Percentiles rank a stretch among this genome's conserved stretches.
Conservation (phyloP, 2,329 filamentous ascomycete species). For the Sclerotinia sclerotiorum region DNA sequence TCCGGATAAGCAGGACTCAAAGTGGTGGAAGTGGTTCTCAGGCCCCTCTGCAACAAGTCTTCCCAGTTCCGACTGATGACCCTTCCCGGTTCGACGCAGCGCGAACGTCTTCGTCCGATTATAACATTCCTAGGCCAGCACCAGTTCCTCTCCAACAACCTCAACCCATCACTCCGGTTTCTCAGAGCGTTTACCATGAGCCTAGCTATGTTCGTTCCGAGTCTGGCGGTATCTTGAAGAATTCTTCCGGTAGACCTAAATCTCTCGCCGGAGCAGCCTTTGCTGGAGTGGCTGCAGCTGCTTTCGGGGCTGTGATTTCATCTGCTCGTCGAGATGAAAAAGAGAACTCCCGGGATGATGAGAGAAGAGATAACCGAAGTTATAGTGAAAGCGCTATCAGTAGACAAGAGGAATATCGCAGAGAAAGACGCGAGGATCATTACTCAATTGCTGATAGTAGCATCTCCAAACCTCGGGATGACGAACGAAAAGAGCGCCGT, state of each 20-base stretch:
- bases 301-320: conserved; percentile 49
- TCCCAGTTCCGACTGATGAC: conserved; percentile 66
- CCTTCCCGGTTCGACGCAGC: conserved; percentile 60
- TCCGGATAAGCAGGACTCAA: conserved; percentile 31
- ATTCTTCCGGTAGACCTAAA: conserved; percentile 43
- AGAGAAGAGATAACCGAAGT: conserved; percentile 23
- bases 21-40: conserved; percentile 44
- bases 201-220: conserved; percentile 43
- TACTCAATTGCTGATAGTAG: conserved; percentile 34
- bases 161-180: conserved; percentile 73
- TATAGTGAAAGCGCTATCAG: conserved; percentile 27
- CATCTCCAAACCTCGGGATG: conserved; percentile 34
- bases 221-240: conserved; percentile 33
- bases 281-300: conserved; percentile 50
- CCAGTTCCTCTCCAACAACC: conserved; percentile 79
- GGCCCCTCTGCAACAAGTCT: conserved; percentile 60
- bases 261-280: conserved; percentile 49
- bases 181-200: conserved; percentile 62
- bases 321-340: conserved; percentile 41
- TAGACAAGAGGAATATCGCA: conserved; percentile 26
- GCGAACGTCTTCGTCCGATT: conserved; percentile 50
- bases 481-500: conserved; percentile 28
- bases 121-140: conserved; percentile 50
- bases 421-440: conserved; percentile 30
- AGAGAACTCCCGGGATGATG: conserved; percentile 32